Evolutionary conservation across 2,329 filamentous ascomycete species (phyloP).

Genomic region (Lojkania enalia): DNA sequence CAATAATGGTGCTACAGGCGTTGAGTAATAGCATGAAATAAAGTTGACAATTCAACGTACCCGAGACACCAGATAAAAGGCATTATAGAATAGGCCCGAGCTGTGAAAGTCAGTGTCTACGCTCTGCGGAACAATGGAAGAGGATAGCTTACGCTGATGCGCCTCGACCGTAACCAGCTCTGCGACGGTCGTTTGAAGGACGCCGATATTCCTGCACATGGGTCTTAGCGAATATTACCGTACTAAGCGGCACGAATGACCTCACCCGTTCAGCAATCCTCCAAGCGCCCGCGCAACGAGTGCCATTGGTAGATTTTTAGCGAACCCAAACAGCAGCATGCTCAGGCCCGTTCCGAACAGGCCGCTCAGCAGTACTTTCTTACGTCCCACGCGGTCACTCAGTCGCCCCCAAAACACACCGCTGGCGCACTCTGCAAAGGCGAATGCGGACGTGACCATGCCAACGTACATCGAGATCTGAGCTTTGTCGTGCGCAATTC

Average conservation of each 20-base stretch:
- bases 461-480: constrained; percentile 91
- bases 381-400: constrained; percentile 89
- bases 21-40: constrained; percentile 11
- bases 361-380: constrained; percentile 89
- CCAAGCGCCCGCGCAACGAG: constrained; percentile 86
- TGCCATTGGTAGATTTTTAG: constrained; percentile 78
- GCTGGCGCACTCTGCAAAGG: constrained; percentile 91
- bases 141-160: constrained; percentile 72
- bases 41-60: constrained; percentile 48
- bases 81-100: constrained; percentile 95
- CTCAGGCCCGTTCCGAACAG: constrained; percentile 88
- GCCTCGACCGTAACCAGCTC: constrained; percentile 92
- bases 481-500: constrained; percentile 75
- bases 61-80: constrained; percentile 97
- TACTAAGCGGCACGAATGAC: constrained; percentile 32
- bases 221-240: constrained; percentile 33
- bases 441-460: constrained; percentile 95
- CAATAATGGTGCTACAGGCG: constrained; percentile 75
- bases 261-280: constrained; percentile 88
- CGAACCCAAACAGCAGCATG: constrained; percentile 90
- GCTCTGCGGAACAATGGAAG: background rate
- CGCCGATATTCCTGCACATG: constrained; percentile 78
- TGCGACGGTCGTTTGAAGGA: constrained; percentile 91
- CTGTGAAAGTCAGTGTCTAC: constrained; percentile 50
- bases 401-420: constrained; percentile 91